Percentiles rank a stretch among this genome's conserved stretches.
These are phyloP conservation scores for Erodium trifolium DNA, from an alignment of 441 rosid species.

Conservation along the genomic window DNA sequence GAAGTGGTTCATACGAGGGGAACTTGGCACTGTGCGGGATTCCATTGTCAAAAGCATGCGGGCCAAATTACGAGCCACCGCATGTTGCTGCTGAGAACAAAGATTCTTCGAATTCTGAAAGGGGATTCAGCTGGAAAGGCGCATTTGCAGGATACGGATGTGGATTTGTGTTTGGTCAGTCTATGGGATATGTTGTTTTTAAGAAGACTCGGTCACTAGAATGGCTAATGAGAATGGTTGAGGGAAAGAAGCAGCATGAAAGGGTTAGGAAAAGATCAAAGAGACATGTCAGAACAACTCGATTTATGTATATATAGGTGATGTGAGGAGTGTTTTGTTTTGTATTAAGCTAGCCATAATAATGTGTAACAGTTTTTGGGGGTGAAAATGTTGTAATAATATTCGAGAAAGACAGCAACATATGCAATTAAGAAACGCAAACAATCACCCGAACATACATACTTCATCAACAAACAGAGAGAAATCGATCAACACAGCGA, in stretches of 20 bases:
- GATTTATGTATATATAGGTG: too few species aligned
- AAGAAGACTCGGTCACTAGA: background rate
- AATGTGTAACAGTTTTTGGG: too few species aligned
- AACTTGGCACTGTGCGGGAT: slow-evolving; percentile 20
- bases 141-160: slow-evolving; percentile 18
- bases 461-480: too few species aligned
- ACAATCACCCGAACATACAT: too few species aligned
- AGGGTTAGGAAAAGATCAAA: too few species aligned
- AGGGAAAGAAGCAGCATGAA: background rate
- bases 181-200: background rate
- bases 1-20: slow-evolving; percentile 5
- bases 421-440: too few species aligned
- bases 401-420: too few species aligned
- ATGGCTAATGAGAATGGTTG: background rate
- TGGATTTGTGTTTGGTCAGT: slow-evolving; percentile 10
- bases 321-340: too few species aligned
- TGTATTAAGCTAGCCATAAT: too few species aligned
- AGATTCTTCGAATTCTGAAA: background rate
- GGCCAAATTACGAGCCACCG: background rate
- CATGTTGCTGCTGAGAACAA: background rate
- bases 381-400: too few species aligned
- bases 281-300: too few species aligned
- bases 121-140: slow-evolving; percentile 17
- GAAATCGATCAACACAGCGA: too few species aligned
- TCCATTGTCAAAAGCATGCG: slow-evolving; percentile 12